phyloP scores from a whole-genome alignment of 1,284 basidiomycete genomes.

The Ustilago bromivora region DNA sequence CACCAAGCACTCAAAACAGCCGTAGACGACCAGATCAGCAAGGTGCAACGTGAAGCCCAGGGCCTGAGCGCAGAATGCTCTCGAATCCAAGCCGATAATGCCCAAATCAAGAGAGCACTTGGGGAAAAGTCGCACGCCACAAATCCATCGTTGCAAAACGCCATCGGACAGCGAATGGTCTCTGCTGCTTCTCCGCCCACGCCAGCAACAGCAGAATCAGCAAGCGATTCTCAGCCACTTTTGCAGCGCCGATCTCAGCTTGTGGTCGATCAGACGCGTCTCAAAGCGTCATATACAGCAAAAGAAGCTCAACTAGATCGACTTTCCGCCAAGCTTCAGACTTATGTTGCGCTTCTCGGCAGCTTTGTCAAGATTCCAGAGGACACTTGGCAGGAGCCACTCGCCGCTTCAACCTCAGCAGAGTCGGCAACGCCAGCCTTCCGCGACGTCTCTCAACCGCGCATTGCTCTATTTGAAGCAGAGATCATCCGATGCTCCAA shows the following conservation, averaged over 20 bases:
- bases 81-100: slow-evolving; percentile 33
- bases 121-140: slow-evolving; percentile 38
- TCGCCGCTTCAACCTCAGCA: neutral
- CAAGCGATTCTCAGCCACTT: slow-evolving; percentile 30
- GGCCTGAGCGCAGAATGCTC: slow-evolving; percentile 49
- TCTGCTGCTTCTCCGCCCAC: slow-evolving; percentile 35
- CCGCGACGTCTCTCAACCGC: slow-evolving; percentile 47
- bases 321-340: slow-evolving; percentile 36
- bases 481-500: slow-evolving; percentile 58
- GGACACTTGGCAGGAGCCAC: slow-evolving; percentile 13
- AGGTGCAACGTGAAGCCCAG: slow-evolving; percentile 55
- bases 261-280: slow-evolving; percentile 35
- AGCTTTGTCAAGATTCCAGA: slow-evolving; percentile 42
- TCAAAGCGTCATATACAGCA: slow-evolving; percentile 38
- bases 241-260: slow-evolving; percentile 47
- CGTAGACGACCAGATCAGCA: slow-evolving; percentile 61
- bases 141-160: slow-evolving; percentile 42
- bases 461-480: slow-evolving; percentile 47
- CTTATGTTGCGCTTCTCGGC: slow-evolving; percentile 49
- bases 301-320: slow-evolving; percentile 44
- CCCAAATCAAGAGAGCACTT: slow-evolving; percentile 28
- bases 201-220: slow-evolving; percentile 6
- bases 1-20: slow-evolving; percentile 62
- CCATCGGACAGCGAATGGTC: slow-evolving; percentile 46
- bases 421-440: slow-evolving; percentile 8